Percentiles rank a stretch among this genome's conserved stretches.
Conservation (phyloP, 2,329 filamentous ascomycete genomes). For the Pseudomassariella vexata region DNA sequence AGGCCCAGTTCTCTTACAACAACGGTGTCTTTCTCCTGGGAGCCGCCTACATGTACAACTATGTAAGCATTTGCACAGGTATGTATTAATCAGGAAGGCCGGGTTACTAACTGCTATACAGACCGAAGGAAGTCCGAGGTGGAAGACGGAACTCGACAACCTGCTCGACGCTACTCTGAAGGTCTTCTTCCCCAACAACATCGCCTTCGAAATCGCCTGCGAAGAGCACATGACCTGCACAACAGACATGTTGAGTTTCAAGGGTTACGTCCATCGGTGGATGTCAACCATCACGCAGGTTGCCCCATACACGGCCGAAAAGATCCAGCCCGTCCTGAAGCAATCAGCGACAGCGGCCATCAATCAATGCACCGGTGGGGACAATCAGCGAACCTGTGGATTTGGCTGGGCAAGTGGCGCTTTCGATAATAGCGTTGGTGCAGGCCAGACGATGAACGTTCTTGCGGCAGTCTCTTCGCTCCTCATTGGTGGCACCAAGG, state of each 20-base stretch:
- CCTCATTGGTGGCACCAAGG: slow-evolving; percentile 34
- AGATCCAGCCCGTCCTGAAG: slow-evolving; percentile 29
- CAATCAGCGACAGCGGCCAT: slow-evolving; percentile 34
- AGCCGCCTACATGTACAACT: slow-evolving; percentile 35
- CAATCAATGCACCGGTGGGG: slow-evolving; percentile 25
- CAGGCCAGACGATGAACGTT: slow-evolving; percentile 56
- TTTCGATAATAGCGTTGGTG: slow-evolving; percentile 50
- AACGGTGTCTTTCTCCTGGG: slow-evolving; percentile 42
- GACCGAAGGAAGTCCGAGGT: slow-evolving; percentile 31
- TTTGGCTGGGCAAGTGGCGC: slow-evolving; percentile 37
- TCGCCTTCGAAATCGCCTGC: slow-evolving; percentile 51
- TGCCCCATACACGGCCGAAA: slow-evolving; percentile 29
- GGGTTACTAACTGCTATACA: slow-evolving; percentile 14
- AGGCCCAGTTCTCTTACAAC: slow-evolving; percentile 49
- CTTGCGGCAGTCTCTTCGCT: slow-evolving; percentile 49
- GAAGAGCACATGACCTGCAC: slow-evolving; percentile 46
- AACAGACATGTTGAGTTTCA: slow-evolving; percentile 53
- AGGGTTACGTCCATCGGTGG: slow-evolving; percentile 53
- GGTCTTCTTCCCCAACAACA: slow-evolving; percentile 42
- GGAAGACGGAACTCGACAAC: slow-evolving; percentile 41
- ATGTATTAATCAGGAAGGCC: background rate
- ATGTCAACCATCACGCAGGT: slow-evolving; percentile 34
- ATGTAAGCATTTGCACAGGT: slow-evolving; percentile 22
- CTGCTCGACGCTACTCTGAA: slow-evolving; percentile 38
- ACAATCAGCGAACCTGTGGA: slow-evolving; percentile 38